A percentile compares a stretch with the other conserved stretches of the same genome.
Conservation (phyloP, 257 asterid species). For the Petunia axillaris region DNA sequence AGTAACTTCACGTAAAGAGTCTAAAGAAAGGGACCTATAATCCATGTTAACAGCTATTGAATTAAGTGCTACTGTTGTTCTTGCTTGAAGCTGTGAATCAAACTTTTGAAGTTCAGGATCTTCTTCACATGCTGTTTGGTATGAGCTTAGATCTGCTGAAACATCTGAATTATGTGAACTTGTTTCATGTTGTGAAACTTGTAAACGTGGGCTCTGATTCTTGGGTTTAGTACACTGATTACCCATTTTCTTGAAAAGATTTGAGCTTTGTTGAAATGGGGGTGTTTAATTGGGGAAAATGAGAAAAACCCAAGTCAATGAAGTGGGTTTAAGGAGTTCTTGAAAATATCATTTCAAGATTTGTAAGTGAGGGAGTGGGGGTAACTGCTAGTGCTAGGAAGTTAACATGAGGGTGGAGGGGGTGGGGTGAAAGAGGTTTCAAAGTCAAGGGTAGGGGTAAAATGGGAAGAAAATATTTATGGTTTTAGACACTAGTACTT, state of each 20-base stretch:
- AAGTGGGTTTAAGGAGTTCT: not conserved
- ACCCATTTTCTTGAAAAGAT: constrained; percentile 54
- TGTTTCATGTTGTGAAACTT: constrained; percentile 29
- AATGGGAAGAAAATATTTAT: not conserved
- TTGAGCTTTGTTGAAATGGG: not conserved
- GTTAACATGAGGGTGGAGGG: not conserved
- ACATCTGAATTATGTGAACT: constrained; percentile 22
- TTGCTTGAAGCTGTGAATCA: constrained; percentile 63
- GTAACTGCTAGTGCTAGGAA: not conserved
- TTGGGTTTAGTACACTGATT: constrained; percentile 47
- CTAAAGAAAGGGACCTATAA: constrained; percentile 69
- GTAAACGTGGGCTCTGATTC: constrained; percentile 30
- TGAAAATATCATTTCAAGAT: not conserved
- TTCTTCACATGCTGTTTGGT: constrained; percentile 81
- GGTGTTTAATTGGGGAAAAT: not conserved
- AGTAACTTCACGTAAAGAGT: constrained; percentile 76
- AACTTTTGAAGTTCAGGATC: constrained; percentile 73
- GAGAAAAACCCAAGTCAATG: not conserved
- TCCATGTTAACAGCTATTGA: constrained; percentile 79
- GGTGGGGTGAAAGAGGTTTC: not conserved
- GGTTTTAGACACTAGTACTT: not conserved
- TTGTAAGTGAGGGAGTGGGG: not conserved
- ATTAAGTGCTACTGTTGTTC: constrained; percentile 74
- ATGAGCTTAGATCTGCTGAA: constrained; percentile 62
- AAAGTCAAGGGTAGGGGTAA: not conserved